phyloP scores from a whole-genome alignment of 352 stramenopile genomes.

The Phytophthora macrochlamydospora region DNA sequence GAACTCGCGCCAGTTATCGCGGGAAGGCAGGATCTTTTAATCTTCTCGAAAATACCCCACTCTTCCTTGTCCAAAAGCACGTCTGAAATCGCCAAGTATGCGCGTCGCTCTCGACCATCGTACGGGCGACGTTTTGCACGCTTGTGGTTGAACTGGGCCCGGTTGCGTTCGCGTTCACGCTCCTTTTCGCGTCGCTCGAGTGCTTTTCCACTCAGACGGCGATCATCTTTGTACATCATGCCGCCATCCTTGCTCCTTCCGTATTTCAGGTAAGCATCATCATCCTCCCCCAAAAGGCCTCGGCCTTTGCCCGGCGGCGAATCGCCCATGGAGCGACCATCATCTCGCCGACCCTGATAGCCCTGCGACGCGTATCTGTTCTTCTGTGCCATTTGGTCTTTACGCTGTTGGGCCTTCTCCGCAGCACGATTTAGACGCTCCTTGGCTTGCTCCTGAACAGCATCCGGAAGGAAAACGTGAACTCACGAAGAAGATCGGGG shows the following conservation, averaged over 20 bases:
- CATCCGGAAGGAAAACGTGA: slow-evolving; percentile 99
- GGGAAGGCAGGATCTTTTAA: slow-evolving; percentile 93
- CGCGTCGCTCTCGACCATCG: slow-evolving; percentile 77
- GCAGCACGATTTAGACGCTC: slow-evolving; percentile 95
- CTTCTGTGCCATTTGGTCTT: slow-evolving; percentile 66
- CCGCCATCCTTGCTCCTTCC: slow-evolving; percentile 41
- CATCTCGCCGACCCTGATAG: slow-evolving; percentile 51
- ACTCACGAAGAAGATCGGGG: slow-evolving; percentile 98
- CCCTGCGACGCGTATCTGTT: slow-evolving; percentile 46
- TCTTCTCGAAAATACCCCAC: slow-evolving; percentile 94
- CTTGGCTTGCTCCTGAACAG: slow-evolving; percentile 97
- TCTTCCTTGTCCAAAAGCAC: slow-evolving; percentile 87
- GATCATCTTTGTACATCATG: slow-evolving; percentile 63
- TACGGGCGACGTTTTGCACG: slow-evolving; percentile 69
- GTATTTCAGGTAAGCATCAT: slow-evolving; percentile 43
- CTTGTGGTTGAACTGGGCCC: slow-evolving; percentile 74
- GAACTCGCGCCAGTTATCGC: slow-evolving; percentile 97
- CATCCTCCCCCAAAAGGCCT: slow-evolving; percentile 46
- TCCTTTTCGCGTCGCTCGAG: slow-evolving; percentile 80
- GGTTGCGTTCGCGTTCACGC: slow-evolving; percentile 78
- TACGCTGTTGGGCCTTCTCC: slow-evolving; percentile 93
- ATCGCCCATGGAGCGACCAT: slow-evolving; percentile 42
- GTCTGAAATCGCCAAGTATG: slow-evolving; percentile 73
- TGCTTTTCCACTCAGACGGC: slow-evolving; percentile 53
- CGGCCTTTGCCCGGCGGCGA: slow-evolving; percentile 66